These are phyloP conservation scores for Rossbeevera mucosa DNA, from an alignment of 768 basidiomycete species.

Conservation along the genomic window DNA sequence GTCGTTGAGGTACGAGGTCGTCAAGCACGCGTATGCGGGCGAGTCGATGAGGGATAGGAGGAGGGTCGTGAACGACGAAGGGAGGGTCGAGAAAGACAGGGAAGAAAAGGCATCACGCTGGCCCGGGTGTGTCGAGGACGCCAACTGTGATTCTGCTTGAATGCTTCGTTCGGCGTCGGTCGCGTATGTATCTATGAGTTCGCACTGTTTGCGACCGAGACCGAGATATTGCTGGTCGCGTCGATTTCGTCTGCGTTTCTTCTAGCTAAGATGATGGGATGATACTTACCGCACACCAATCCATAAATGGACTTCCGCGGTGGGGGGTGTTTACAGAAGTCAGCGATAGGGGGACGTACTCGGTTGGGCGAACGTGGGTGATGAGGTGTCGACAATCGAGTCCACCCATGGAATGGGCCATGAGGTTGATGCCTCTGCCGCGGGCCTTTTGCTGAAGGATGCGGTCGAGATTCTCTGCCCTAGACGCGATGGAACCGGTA, in stretches of 20 bases:
- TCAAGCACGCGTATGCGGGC: constrained; percentile 93
- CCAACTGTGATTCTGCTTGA: not conserved
- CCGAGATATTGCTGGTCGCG: constrained; percentile 77
- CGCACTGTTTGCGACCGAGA: constrained; percentile 61
- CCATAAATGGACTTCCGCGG: constrained; percentile 97
- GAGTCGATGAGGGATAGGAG: constrained; percentile 89
- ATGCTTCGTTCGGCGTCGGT: not conserved
- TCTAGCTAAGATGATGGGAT: constrained; percentile 4
- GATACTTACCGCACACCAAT: constrained; percentile 83
- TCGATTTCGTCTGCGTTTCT: constrained; percentile 15
- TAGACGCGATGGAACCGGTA: constrained; percentile 82
- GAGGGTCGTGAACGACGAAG: constrained; percentile 81
- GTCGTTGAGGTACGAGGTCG: constrained; percentile 72
- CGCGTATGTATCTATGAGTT: constrained; percentile 4
- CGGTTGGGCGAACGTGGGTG: constrained; percentile 72
- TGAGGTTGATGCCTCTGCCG: constrained; percentile 83
- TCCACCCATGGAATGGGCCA: constrained; percentile 98
- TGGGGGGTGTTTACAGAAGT: constrained; percentile 93
- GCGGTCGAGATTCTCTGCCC: constrained; percentile 71
- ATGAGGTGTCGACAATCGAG: constrained; percentile 93
- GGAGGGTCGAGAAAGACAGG: constrained; percentile 59
- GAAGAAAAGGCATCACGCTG: constrained; percentile 34
- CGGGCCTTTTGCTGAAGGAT: constrained; percentile 61
- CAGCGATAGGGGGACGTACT: constrained; percentile 82
- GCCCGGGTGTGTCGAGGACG: not conserved